A percentile compares a stretch with the other conserved stretches of the same genome.
Evolutionary conservation across 1,139 yeast genomes (phyloP).

Genomic region (Yamadazyma aaseri): DNA sequence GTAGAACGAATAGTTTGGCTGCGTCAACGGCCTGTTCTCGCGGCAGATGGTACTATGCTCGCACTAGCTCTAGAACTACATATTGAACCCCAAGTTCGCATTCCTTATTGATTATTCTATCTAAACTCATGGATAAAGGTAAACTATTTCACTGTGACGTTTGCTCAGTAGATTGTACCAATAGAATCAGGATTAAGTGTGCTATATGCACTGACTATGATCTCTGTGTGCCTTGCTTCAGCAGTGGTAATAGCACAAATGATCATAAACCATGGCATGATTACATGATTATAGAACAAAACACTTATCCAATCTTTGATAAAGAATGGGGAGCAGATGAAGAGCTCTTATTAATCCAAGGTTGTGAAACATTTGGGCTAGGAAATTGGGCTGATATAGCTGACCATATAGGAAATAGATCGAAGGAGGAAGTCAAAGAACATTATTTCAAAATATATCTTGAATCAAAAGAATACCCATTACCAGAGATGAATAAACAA

Average conservation of each 20-base stretch:
- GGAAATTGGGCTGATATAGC: constrained; percentile 98
- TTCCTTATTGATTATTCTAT: too few species aligned
- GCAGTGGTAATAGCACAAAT: constrained; percentile 76
- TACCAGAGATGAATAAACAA: constrained; percentile 74
- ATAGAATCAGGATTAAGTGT: constrained; percentile 85
- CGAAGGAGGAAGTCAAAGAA: constrained; percentile 84
- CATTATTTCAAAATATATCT: constrained; percentile 78
- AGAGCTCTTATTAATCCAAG: constrained; percentile 82
- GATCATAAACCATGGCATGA: constrained; percentile 95
- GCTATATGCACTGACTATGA: constrained; percentile 94
- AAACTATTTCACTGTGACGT: constrained; percentile 87
- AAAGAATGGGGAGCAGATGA: constrained; percentile 99
- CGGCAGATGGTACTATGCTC: too few species aligned
- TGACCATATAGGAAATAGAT: constrained; percentile 89
- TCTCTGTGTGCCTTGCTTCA: constrained; percentile 93
- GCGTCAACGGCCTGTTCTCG: too few species aligned
- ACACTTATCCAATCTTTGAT: constrained; percentile 88
- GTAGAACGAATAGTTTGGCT: too few species aligned
- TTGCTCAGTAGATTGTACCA: constrained; percentile 91
- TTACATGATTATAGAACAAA: constrained; percentile 88
- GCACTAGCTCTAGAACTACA: too few species aligned
- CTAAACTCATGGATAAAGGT: constrained; percentile 22
- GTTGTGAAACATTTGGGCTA: constrained; percentile 85
- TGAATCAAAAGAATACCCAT: constrained; percentile 70
- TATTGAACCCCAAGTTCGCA: too few species aligned